Conservation (phyloP, 164 flowering plant genomes). For the Sextonia rubra region DNA sequence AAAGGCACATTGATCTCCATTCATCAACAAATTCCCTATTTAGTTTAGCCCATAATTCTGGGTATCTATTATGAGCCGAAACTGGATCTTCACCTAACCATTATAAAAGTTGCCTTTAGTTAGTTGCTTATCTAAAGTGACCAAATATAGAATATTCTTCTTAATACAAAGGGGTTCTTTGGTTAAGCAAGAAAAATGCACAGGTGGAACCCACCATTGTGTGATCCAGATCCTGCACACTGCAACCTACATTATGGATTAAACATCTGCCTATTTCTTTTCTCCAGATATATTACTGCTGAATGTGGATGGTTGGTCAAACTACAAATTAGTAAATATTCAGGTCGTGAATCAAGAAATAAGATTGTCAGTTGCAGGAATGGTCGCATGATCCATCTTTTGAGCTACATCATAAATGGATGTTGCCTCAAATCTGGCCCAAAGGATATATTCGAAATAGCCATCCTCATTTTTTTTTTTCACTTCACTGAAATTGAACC, state of each 20-base stretch:
- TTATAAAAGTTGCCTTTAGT: not conserved
- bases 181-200: not conserved
- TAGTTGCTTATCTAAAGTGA: not conserved
- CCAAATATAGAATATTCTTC: no score
- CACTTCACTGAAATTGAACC: not conserved
- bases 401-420: not conserved
- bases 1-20: slow-evolving; percentile 39
- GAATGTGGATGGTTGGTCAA: not conserved
- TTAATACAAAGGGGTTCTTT: not conserved
- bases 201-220: not conserved
- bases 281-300: not conserved
- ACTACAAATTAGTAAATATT: no score
- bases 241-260: not conserved
- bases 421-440: not conserved
- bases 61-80: slow-evolving; percentile 76
- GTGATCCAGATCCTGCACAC: not conserved
- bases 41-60: slow-evolving; percentile 81
- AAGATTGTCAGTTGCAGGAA: not conserved
- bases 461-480: not conserved
- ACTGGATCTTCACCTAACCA: slow-evolving; percentile 81
- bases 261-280: no score
- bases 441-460: not conserved
- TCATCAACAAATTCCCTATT: slow-evolving; percentile 80
- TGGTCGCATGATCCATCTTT: not conserved
- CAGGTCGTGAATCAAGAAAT: not conserved